Percentiles rank a stretch among this genome's conserved stretches.
These are phyloP conservation scores for Orbilia blumenaviensis DNA, from an alignment of 2,329 filamentous ascomycete genomes.

Conservation along the genomic window DNA sequence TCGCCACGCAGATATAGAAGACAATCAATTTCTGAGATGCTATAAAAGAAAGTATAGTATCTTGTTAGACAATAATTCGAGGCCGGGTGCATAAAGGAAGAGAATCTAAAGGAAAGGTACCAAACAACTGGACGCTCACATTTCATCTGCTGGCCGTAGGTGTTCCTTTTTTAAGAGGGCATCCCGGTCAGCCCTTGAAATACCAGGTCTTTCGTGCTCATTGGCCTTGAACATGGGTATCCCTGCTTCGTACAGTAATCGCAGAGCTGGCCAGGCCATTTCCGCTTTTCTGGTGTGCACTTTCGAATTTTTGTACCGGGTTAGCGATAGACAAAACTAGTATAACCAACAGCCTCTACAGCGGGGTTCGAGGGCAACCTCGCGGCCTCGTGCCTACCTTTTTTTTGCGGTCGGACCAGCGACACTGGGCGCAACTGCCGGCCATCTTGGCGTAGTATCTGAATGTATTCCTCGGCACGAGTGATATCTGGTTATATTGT, in stretches of 20 bases:
- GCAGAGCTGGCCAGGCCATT: neutral
- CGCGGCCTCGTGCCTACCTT: neutral
- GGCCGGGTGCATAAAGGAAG: too few relatives aligned
- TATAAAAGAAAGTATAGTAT: neutral
- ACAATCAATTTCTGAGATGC: neutral
- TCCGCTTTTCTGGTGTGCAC: neutral
- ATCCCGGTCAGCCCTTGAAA: neutral
- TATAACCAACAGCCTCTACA: too few relatives aligned
- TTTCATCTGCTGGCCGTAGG: neutral
- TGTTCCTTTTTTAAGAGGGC: neutral
- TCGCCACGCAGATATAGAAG: neutral
- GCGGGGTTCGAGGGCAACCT: neutral
- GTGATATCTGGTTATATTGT: too few relatives aligned
- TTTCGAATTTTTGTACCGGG: neutral
- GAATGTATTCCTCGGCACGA: too few relatives aligned
- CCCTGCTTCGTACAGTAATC: neutral
- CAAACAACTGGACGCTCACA: neutral
- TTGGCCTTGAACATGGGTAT: neutral
- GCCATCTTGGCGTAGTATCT: neutral
- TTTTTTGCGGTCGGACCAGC: neutral
- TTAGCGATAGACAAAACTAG: neutral
- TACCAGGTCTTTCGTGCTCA: conserved; percentile 1
- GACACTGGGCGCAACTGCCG: conserved; percentile 4
- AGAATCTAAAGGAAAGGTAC: neutral
- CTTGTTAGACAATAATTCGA: too few relatives aligned